phyloP scores from a whole-genome alignment of 305 asterid species.

The Salvia sclarea region DNA sequence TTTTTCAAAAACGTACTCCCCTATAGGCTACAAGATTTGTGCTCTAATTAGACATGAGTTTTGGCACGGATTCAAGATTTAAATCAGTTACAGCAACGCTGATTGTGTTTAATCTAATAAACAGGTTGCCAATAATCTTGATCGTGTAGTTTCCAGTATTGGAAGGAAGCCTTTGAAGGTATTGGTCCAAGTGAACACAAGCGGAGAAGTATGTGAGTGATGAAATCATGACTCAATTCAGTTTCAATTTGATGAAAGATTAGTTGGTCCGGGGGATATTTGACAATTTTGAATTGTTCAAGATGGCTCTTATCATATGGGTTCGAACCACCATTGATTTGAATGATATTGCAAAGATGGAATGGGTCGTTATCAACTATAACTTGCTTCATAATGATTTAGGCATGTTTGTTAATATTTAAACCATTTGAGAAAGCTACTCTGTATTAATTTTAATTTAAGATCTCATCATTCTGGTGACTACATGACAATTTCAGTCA shows the following conservation, averaged over 20 bases:
- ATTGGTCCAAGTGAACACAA: conserved; percentile 86
- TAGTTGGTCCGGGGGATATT: conserved; percentile 15
- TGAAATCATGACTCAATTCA: conserved; percentile 20
- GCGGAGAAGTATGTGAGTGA: conserved; percentile 88
- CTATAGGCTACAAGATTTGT: conserved; percentile 11
- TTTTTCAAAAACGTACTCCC: neutral
- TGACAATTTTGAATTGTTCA: conserved; percentile 6
- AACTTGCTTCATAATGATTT: conserved; percentile 3
- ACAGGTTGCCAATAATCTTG: conserved; percentile 74
- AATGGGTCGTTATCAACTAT: conserved; percentile 8
- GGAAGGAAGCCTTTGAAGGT: conserved; percentile 77
- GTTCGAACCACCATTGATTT: neutral
- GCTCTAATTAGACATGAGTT: conserved; percentile 23
- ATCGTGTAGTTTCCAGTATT: conserved; percentile 64
- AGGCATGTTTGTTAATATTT: neutral
- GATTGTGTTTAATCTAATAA: conserved; percentile 25
- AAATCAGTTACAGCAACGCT: conserved; percentile 19
- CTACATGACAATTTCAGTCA: neutral
- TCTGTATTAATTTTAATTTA: neutral
- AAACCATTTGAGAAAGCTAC: neutral
- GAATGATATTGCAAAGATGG: neutral
- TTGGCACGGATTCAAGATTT: conserved; percentile 9
- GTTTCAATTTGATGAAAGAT: conserved; percentile 8
- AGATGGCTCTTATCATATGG: conserved; percentile 8
- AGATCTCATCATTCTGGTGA: neutral